Conservation (phyloP, 441 rosid genomes). For the Croton setiger region DNA sequence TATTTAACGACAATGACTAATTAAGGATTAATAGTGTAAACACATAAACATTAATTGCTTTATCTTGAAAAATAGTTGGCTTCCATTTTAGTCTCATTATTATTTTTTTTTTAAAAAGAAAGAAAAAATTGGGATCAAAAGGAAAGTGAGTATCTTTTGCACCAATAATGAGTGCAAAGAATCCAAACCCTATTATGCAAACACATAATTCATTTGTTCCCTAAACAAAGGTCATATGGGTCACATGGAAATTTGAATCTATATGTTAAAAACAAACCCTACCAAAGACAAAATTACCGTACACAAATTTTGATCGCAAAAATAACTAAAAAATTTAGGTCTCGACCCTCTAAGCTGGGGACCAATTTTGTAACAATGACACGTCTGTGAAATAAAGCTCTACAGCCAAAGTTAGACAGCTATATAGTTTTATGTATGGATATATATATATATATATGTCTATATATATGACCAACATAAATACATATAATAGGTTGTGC, state of each 20-base stretch:
- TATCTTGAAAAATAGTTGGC: background rate
- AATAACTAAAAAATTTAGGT: too few relatives aligned
- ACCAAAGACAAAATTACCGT: slow-evolving; percentile 1
- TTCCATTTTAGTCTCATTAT: too few relatives aligned
- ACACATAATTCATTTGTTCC: slow-evolving; percentile 33
- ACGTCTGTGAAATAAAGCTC: slow-evolving; percentile 19
- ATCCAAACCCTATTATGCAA: slow-evolving; percentile 21
- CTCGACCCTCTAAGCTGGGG: slow-evolving; percentile 27
- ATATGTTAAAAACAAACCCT: slow-evolving; percentile 8
- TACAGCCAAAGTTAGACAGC: slow-evolving; percentile 13
- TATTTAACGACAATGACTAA: too few relatives aligned
- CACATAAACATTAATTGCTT: too few relatives aligned
- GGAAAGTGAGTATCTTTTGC: slow-evolving; percentile 13
- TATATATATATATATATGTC: slow-evolving; percentile 11
- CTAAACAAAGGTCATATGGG: slow-evolving; percentile 26
- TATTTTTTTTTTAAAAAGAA: too few relatives aligned
- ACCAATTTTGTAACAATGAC: slow-evolving; percentile 21
- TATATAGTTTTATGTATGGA: background rate
- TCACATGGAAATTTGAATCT: slow-evolving; percentile 26
- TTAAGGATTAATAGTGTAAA: too few relatives aligned
- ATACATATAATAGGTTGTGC: slow-evolving; percentile 10
- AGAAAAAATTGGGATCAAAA: too few relatives aligned
- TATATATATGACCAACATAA: slow-evolving; percentile 9
- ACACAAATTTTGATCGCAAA: background rate
- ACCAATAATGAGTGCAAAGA: slow-evolving; percentile 19